A percentile compares a stretch with the other conserved stretches of the same genome.
Conservation (phyloP, 2,329 filamentous ascomycete species). For the Metarhizium brunneum region DNA sequence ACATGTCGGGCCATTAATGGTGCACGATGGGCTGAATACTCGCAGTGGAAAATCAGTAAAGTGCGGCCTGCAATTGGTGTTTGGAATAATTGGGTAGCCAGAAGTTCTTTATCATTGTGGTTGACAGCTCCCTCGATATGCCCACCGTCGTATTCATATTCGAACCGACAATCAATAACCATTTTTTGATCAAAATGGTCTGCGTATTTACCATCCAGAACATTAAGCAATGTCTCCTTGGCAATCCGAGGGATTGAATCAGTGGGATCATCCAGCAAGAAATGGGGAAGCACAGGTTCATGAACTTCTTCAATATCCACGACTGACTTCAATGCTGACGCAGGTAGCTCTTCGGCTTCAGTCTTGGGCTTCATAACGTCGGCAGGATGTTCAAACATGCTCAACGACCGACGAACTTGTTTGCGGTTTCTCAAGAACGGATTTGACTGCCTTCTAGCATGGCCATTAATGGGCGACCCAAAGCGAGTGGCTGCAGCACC, state of each 20-base stretch:
- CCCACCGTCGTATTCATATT: slow-evolving; percentile 96
- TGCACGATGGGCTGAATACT: slow-evolving; percentile 94
- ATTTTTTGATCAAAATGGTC: slow-evolving; percentile 70
- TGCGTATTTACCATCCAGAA: slow-evolving; percentile 78
- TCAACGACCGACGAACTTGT: slow-evolving; percentile 82
- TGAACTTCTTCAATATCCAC: slow-evolving; percentile 76
- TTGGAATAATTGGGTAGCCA: slow-evolving; percentile 71
- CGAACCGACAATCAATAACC: slow-evolving; percentile 93
- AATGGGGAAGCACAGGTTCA: slow-evolving; percentile 71
- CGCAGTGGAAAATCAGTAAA: slow-evolving; percentile 89
- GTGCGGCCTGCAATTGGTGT: slow-evolving; percentile 59
- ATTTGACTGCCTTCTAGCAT: slow-evolving; percentile 64
- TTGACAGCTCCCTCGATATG: slow-evolving; percentile 92
- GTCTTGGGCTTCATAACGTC: slow-evolving; percentile 76
- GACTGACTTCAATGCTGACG: slow-evolving; percentile 54
- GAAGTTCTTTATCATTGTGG: slow-evolving; percentile 89
- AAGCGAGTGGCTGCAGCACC: slow-evolving; percentile 47
- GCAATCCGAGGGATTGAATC: slow-evolving; percentile 86
- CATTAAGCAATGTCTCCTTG: slow-evolving; percentile 70
- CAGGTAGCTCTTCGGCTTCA: slow-evolving; percentile 42
- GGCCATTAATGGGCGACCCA: slow-evolving; percentile 64
- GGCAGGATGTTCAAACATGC: slow-evolving; percentile 92
- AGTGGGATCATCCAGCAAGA: slow-evolving; percentile 66
- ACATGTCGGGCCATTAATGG: slow-evolving; percentile 94
- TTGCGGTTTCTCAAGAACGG: slow-evolving; percentile 70